Conservation (phyloP, 2,329 filamentous ascomycete species). For the Colletotrichum falcatum region DNA sequence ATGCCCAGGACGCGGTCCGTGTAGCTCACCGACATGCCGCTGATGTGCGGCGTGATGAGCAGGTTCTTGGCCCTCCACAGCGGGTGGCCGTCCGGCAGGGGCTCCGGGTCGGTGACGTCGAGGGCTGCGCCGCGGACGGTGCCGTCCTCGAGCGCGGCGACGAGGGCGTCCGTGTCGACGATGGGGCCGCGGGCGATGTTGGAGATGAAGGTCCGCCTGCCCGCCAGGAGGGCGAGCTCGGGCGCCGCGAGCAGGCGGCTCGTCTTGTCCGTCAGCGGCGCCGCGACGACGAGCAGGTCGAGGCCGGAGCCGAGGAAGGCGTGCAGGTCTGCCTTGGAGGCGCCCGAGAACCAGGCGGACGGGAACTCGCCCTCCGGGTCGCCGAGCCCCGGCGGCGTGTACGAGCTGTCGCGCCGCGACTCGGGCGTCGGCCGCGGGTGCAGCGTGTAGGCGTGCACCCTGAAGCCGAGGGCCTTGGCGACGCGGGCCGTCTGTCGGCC, state of each 20-base stretch:
- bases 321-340: slow-evolving; percentile 57
- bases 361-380: slow-evolving; percentile 64
- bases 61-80: slow-evolving; percentile 79
- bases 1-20: slow-evolving; percentile 56
- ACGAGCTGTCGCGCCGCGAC: slow-evolving; percentile 72
- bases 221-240: slow-evolving; percentile 61
- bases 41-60: slow-evolving; percentile 69
- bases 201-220: slow-evolving; percentile 69
- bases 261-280: slow-evolving; percentile 64
- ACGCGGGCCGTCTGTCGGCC: slow-evolving; percentile 67
- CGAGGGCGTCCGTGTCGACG: slow-evolving; percentile 66
- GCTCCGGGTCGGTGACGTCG: slow-evolving; percentile 85
- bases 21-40: slow-evolving; percentile 56
- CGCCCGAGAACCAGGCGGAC: slow-evolving; percentile 63
- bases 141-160: slow-evolving; percentile 70
- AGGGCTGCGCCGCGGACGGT: slow-evolving; percentile 76
- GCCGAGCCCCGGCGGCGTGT: slow-evolving; percentile 75
- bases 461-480: slow-evolving; percentile 74
- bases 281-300: slow-evolving; percentile 64
- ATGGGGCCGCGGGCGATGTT: slow-evolving; percentile 76
- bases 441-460: slow-evolving; percentile 81
- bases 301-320: slow-evolving; percentile 63
- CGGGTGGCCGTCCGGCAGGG: slow-evolving; percentile 74
- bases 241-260: slow-evolving; percentile 61
- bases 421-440: slow-evolving; percentile 75